Conservation (phyloP, 2,329 filamentous ascomycete genomes). For the Capronia epimyces region DNA sequence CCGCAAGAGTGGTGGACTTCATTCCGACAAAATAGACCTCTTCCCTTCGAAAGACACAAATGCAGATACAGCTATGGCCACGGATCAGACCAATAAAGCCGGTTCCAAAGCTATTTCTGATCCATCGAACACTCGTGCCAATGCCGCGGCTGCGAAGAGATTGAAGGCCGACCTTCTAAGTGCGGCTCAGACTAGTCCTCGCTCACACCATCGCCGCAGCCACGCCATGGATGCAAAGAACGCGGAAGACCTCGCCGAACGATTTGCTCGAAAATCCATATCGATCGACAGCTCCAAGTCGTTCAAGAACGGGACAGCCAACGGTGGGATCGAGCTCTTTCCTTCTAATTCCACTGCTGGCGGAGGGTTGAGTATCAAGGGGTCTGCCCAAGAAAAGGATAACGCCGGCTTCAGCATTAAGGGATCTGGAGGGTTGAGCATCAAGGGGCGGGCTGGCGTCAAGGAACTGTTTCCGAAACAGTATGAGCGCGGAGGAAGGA, state of each 20-base stretch:
- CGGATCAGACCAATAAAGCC: conserved; percentile 36
- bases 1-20: conserved; percentile 38
- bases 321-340: conserved; percentile 38
- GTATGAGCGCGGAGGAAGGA: conserved; percentile 37
- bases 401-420: conserved; percentile 32
- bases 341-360: conserved; percentile 28
- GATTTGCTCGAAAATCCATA: conserved; percentile 28
- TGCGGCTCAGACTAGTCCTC: conserved; percentile 30
- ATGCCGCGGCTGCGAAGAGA: conserved; percentile 33
- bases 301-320: conserved; percentile 25
- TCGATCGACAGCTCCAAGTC: conserved; percentile 28
- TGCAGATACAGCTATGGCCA: conserved; percentile 17
- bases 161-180: conserved; percentile 57
- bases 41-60: conserved; percentile 39
- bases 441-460: conserved; percentile 62
- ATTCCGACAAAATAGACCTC: conserved; percentile 35
- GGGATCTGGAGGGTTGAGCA: conserved; percentile 52
- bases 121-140: conserved; percentile 23
- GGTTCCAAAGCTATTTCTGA: conserved; percentile 27
- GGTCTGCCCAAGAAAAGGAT: conserved; percentile 39
- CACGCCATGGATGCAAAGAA: conserved; percentile 52
- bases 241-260: conserved; percentile 45
- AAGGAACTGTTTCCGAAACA: conserved; percentile 67
- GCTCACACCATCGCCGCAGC: conserved; percentile 43
- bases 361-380: conserved; percentile 55